Evolutionary conservation across 78 protist species (phyloP).

Genomic region (Dictyostelium firmibasis): DNA sequence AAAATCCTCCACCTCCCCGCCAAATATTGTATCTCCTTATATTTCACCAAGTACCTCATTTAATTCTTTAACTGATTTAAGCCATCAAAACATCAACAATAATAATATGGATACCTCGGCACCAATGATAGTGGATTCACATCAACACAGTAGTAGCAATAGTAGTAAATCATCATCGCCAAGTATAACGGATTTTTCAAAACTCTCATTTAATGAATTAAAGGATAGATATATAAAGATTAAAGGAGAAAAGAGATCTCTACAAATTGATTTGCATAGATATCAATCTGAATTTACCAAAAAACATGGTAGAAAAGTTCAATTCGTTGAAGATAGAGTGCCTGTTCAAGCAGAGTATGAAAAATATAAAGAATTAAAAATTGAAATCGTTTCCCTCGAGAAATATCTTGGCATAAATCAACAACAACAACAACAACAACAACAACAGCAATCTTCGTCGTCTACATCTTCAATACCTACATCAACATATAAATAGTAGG

Average conservation of each 20-base stretch:
- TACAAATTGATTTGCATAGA: slow-evolving; percentile 44
- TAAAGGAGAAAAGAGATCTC: slow-evolving; percentile 24
- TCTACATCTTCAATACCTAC: not conserved
- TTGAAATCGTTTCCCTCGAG: slow-evolving; percentile 19
- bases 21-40: not conserved
- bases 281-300: slow-evolving; percentile 65
- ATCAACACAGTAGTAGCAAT: not conserved
- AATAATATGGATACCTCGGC: not conserved
- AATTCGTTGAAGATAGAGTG: slow-evolving; percentile 55
- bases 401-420: slow-evolving; percentile 8
- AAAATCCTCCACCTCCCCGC: not conserved
- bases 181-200: not conserved
- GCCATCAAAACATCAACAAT: not conserved
- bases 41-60: not conserved
- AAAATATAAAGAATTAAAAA: slow-evolving; percentile 57
- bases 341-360: slow-evolving; percentile 65
- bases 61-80: not conserved
- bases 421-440: not conserved
- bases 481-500: not conserved
- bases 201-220: not conserved
- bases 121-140: not conserved
- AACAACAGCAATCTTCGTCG: not conserved
- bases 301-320: slow-evolving; percentile 67
- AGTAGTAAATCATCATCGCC: not conserved
- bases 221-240: slow-evolving; percentile 25